Evolutionary conservation across 1,284 basidiomycete genomes (phyloP).

Genomic region (Cystobasidiaceae sp.): DNA sequence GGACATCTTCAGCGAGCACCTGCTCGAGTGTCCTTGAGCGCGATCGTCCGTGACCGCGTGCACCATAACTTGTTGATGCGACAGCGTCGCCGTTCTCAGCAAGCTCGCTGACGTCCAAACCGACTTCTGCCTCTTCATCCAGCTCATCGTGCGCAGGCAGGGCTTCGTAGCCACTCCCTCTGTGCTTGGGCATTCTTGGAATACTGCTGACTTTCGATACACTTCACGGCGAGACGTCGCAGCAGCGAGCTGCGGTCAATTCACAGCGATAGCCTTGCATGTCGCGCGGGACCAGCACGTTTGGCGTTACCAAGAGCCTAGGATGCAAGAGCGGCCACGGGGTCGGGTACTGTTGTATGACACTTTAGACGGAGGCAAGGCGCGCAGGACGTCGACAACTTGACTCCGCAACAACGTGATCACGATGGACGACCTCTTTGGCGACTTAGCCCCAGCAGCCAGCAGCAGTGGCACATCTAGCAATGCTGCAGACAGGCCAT

Average conservation of each 20-base stretch:
- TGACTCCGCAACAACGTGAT: background rate
- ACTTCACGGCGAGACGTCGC: background rate
- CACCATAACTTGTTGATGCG: background rate
- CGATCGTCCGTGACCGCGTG: background rate
- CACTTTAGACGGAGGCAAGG: no score
- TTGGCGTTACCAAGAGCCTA: no score
- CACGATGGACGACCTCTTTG: conserved; percentile 28
- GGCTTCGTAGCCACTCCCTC: conserved; percentile 20
- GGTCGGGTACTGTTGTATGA: no score
- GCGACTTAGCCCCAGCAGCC: background rate
- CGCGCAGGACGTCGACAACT: background rate
- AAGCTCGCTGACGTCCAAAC: background rate
- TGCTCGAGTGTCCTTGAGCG: conserved; percentile 3
- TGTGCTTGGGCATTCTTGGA: background rate
- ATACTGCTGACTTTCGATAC: background rate
- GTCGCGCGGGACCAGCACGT: no score
- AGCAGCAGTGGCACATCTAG: background rate
- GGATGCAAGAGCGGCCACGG: no score
- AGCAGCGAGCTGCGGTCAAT: no score
- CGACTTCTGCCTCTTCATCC: conserved; percentile 6
- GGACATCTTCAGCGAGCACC: background rate
- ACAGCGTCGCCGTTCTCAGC: background rate
- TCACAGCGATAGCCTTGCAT: no score
- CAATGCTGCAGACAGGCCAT: background rate
- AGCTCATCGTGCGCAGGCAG: conserved; percentile 24